Base-by-base conservation (phyloP, 2,329 filamentous ascomycete genomes). In the Xylariales sp. region DNA sequence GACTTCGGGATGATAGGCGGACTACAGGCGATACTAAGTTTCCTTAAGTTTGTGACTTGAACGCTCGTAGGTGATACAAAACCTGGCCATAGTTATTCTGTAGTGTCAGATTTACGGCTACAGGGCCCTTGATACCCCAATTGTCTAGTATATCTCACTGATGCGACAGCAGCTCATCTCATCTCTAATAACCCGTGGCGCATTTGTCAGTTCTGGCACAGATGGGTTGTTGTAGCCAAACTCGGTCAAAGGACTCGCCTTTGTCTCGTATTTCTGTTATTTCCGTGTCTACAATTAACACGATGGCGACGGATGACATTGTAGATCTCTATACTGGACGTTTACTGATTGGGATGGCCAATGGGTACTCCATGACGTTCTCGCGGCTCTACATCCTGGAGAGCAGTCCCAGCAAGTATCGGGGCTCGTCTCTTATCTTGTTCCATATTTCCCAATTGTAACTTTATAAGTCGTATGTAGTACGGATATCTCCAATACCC, bases 351-450 rank as follows among this genome's bases (percentile, higher is more conserved):
- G 76, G 76, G 3, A 44, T 79, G 4, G 71, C 73, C 5, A 78
- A 78, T 50, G 75, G 74, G 3, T 69, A 76, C 50, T 71, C 77
- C 53, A 75, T 78, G 73, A 77, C 73, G 2, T 78, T 72, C 45
- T 65, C 67, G 1, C 70, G 73, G 43, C 54, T 74, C 0, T 73
- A 71, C 46, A 61, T 76, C 11, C 71, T 74, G 48, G 64, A 65
- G 50, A 52, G 49, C 19, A 64, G 69, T 21, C 71, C 71, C 1
- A 69, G 71, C n/a, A 63, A 66, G 44, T 73, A 70, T 39, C 64
- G 71, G 19, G 71, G 70, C 3, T 54, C 74, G 3, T 68, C 72
- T 45, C 52, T 76, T 5, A 65, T 66, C 2, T 60, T 58, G 1
- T 74, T 74, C 52, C 65, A 71, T 45, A 69, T 70, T 47, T 72